phyloP scores from a whole-genome alignment of 441 rosid species.

The Geranium incanum region DNA sequence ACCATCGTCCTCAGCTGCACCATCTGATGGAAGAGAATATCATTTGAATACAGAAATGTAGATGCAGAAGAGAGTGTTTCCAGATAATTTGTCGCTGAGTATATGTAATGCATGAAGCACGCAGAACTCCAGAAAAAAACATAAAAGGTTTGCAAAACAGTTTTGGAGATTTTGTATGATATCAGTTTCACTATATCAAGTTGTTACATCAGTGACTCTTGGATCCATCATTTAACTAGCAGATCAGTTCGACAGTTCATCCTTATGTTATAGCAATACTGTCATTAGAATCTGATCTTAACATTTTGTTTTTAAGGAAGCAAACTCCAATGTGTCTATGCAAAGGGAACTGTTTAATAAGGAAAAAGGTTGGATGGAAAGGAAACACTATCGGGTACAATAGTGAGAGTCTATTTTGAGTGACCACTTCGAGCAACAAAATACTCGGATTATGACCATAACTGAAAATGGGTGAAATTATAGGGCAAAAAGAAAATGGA shows the following conservation, averaged over 20 bases:
- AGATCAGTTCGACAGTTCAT: neutral
- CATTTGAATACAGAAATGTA: conserved; percentile 5
- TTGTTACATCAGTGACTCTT: neutral
- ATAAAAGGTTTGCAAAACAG: neutral
- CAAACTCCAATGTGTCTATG: neutral
- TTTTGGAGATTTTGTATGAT: too few species aligned
- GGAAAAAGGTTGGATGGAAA: too few species aligned
- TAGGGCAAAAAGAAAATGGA: neutral
- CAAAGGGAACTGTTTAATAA: neutral
- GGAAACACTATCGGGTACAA: too few species aligned
- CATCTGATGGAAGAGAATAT: conserved; percentile 20
- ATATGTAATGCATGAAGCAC: neutral
- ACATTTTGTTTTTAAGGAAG: neutral
- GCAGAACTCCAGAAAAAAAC: too few species aligned
- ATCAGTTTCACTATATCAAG: too few species aligned
- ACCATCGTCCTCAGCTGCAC: conserved; percentile 26
- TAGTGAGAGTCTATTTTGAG: too few species aligned
- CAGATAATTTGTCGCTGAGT: neutral
- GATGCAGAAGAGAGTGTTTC: neutral
- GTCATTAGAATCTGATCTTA: neutral
- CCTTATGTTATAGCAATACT: neutral
- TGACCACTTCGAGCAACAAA: too few species aligned
- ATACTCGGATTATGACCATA: too few species aligned
- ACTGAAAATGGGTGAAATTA: too few species aligned
- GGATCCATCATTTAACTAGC: neutral